Evolutionary conservation across 2,329 filamentous ascomycete genomes (phyloP).

Genomic region (Colletotrichum theobromicola): DNA sequence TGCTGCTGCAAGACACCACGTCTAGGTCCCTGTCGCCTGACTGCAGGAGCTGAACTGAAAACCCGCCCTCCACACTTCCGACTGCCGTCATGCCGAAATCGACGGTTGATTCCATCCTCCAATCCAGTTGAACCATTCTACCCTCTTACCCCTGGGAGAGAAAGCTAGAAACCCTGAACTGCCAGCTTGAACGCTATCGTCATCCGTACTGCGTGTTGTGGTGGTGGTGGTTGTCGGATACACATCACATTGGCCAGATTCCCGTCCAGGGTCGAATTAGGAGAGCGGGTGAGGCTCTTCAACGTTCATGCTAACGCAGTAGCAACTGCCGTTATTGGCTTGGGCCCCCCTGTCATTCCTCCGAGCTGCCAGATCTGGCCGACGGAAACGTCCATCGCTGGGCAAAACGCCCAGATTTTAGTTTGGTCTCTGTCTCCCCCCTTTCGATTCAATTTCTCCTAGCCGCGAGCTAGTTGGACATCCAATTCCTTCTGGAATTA

Average conservation of each 20-base stretch:
- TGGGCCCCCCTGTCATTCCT: not conserved
- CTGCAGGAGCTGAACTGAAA: not conserved
- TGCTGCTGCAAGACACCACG: not conserved
- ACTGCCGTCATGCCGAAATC: not conserved
- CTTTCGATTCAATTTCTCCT: not conserved
- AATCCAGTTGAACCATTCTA: not conserved
- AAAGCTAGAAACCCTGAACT: not conserved
- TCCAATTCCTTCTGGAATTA: not conserved
- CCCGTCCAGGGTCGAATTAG: not conserved
- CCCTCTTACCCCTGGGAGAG: not conserved
- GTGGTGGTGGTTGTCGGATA: not conserved
- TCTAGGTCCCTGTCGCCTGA: not conserved
- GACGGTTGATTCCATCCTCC: not conserved
- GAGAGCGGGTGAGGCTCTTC: slow-evolving; percentile 13
- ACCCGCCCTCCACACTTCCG: not conserved
- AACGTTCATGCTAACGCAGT: not conserved
- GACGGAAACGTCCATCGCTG: slow-evolving; percentile 3
- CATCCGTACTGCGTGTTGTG: not conserved
- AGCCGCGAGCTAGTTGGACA: not conserved
- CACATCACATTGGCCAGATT: not conserved
- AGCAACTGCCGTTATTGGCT: not conserved
- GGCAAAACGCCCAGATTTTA: slow-evolving; percentile 8
- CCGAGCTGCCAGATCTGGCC: slow-evolving; percentile 7
- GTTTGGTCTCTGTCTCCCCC: not conserved
- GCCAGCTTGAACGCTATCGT: not conserved